phyloP scores from a whole-genome alignment of 75 land plant species.

The Azolla pinnata region DNA sequence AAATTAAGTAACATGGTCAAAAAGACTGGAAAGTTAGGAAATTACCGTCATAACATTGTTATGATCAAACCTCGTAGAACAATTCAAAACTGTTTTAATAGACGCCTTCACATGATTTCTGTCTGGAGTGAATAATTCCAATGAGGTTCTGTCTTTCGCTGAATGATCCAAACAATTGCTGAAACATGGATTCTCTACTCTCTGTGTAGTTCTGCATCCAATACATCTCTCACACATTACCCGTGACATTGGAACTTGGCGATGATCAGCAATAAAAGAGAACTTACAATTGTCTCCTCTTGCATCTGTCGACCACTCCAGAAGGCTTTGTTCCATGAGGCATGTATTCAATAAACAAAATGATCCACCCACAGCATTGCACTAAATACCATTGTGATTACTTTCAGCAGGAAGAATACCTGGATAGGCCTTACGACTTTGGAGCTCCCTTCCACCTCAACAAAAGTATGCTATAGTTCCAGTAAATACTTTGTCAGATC shows the following conservation, averaged over 20 bases:
- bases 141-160: not conserved
- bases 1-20: too few relatives aligned
- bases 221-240: too few relatives aligned
- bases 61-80: slow-evolving; percentile 41
- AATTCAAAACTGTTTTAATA: slow-evolving; percentile 10
- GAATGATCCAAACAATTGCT: not conserved
- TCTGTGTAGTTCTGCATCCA: not conserved
- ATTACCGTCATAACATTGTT: not conserved
- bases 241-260: too few relatives aligned
- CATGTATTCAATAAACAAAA: not conserved
- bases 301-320: not conserved
- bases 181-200: not conserved
- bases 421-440: not conserved
- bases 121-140: not conserved
- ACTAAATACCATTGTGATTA: too few relatives aligned
- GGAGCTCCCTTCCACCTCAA: not conserved
- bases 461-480: not conserved
- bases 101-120: not conserved
- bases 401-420: not conserved
- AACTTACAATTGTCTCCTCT: slow-evolving; percentile 6
- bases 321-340: not conserved
- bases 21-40: too few relatives aligned
- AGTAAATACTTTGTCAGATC: not conserved
- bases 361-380: too few relatives aligned
- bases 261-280: too few relatives aligned